Percentiles rank a stretch among this genome's conserved stretches.
phyloP scores from a whole-genome alignment of 1,284 basidiomycete genomes.

The Gymnopus androsaceus region DNA sequence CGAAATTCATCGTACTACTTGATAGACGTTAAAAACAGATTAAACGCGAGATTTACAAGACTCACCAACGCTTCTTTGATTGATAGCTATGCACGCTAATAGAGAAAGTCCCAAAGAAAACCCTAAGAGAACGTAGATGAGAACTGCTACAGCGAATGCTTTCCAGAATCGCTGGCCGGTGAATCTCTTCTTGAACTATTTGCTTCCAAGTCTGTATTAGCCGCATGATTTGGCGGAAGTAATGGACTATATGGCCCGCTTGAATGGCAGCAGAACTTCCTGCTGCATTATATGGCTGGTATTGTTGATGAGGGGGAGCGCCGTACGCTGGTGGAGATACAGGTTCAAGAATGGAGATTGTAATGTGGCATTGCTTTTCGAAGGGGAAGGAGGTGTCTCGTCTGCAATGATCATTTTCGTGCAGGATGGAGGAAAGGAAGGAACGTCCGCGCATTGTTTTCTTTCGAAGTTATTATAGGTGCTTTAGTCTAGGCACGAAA shows the following conservation, averaged over 20 bases:
- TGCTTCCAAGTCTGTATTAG: neutral
- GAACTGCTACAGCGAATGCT: conserved; percentile 13
- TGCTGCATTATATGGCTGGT: neutral
- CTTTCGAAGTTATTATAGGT: no score
- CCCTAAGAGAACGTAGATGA: conserved; percentile 12
- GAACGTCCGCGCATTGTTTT: no score
- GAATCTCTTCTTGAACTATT: neutral
- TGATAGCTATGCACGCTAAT: neutral
- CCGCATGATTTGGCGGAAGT: neutral
- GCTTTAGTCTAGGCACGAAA: no score
- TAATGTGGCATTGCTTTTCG: neutral
- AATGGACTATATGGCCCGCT: neutral
- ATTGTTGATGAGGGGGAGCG: neutral
- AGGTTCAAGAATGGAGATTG: neutral
- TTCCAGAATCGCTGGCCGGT: conserved; percentile 12
- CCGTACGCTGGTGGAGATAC: conserved; percentile 11
- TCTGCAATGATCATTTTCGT: conserved; percentile 11
- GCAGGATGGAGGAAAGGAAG: neutral
- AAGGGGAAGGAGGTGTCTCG: conserved; percentile 8
- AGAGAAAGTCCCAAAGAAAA: conserved; percentile 5
- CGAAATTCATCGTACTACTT: neutral
- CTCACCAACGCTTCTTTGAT: neutral
- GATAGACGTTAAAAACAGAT: neutral
- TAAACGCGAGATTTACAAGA: neutral
- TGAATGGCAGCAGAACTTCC: neutral